These are phyloP conservation scores for Mycosphaerella arachidis DNA, from an alignment of 2,329 filamentous ascomycete genomes.

Conservation along the genomic window DNA sequence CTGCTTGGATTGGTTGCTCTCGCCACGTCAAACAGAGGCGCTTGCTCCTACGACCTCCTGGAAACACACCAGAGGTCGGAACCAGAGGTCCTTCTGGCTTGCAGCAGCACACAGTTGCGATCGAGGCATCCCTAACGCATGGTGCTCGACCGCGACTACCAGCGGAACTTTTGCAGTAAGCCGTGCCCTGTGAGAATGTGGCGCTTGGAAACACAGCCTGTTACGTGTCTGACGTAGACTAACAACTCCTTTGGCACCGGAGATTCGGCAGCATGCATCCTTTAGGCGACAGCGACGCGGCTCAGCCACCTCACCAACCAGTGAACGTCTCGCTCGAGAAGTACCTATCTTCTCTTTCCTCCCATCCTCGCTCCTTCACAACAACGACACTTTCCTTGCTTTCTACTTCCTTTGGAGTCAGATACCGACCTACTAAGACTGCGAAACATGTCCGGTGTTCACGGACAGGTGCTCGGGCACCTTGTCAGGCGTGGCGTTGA, in stretches of 20 bases:
- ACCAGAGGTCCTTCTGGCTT: no score
- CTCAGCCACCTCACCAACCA: neutral
- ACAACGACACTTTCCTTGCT: neutral
- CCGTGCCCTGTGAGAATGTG: neutral
- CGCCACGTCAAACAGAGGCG: no score
- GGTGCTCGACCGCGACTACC: no score
- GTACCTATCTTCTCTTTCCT: neutral
- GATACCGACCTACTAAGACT: neutral
- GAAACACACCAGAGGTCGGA: no score
- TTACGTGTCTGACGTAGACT: neutral
- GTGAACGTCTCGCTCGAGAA: neutral
- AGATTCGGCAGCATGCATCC: neutral
- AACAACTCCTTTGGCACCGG: neutral
- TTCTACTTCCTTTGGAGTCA: neutral
- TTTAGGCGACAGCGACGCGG: neutral
- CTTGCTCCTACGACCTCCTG: no score
- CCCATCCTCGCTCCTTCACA: neutral
- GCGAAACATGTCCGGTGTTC: conserved; percentile 22
- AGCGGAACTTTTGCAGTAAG: no score
- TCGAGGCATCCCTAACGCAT: no score
- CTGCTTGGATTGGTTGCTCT: no score
- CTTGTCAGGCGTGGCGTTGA: conserved; percentile 31
- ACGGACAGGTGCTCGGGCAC: conserved; percentile 30
- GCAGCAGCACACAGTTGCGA: no score
- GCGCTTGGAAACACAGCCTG: neutral